Evolutionary conservation across 75 land plant genomes (phyloP).

Genomic region (Isoetes taiwanensis): DNA sequence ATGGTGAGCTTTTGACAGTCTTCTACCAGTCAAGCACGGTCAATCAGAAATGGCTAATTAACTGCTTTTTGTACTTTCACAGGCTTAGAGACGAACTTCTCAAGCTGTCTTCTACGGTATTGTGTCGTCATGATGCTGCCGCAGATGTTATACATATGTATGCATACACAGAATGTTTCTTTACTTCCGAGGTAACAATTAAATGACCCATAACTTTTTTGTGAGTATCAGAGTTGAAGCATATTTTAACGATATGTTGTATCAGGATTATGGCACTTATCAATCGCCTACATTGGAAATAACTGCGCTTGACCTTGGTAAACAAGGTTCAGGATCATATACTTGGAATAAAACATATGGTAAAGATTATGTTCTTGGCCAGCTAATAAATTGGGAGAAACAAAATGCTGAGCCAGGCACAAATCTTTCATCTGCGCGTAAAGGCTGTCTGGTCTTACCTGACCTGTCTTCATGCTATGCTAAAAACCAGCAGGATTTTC

Average conservation of each 20-base stretch:
- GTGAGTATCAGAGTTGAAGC: neutral
- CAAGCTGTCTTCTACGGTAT: slow-evolving; percentile 49
- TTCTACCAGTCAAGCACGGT: no score
- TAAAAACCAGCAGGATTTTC: slow-evolving; percentile 44
- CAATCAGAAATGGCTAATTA: neutral
- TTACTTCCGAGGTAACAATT: slow-evolving; percentile 48
- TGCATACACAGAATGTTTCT: slow-evolving; percentile 81
- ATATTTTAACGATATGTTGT: neutral
- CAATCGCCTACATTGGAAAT: slow-evolving; percentile 73
- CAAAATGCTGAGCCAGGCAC: slow-evolving; percentile 77
- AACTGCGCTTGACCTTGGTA: slow-evolving; percentile 80
- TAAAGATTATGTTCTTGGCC: slow-evolving; percentile 77
- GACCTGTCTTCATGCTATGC: slow-evolving; percentile 82
- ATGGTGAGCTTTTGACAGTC: no score
- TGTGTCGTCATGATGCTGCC: slow-evolving; percentile 88
- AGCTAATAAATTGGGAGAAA: slow-evolving; percentile 79
- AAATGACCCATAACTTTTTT: neutral
- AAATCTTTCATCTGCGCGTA: slow-evolving; percentile 38
- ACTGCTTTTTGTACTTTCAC: neutral
- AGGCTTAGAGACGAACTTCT: slow-evolving; percentile 92
- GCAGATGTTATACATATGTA: slow-evolving; percentile 94
- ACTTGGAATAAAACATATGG: slow-evolving; percentile 67
- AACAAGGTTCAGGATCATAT: no score
- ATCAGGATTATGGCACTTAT: slow-evolving; percentile 66
- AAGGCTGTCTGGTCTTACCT: slow-evolving; percentile 83